These are phyloP conservation scores for Fusarium subglutinans DNA, from an alignment of 2,329 filamentous ascomycete species.

Conservation along the genomic window DNA sequence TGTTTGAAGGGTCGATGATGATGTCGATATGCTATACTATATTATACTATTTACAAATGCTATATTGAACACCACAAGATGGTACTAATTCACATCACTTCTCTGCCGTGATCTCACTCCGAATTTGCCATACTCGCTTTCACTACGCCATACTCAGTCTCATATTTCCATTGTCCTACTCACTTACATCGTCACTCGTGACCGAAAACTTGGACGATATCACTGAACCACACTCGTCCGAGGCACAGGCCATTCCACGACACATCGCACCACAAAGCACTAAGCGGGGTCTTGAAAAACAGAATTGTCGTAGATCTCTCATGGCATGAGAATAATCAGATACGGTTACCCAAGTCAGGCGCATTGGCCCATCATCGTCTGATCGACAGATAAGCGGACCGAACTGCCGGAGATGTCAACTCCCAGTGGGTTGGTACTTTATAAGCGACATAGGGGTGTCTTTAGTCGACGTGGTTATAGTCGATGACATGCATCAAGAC, in stretches of 20 bases:
- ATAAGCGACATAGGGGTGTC: background rate
- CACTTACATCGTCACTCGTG: background rate
- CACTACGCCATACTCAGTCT: background rate
- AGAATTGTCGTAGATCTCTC: background rate
- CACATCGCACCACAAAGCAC: slow-evolving; percentile 1
- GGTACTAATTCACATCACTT: slow-evolving; percentile 4
- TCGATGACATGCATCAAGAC: background rate
- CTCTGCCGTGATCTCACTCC: background rate
- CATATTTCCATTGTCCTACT: background rate
- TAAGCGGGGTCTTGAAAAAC: background rate
- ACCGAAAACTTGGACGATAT: background rate
- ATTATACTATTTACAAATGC: slow-evolving; percentile 14
- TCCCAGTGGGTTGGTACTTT: background rate
- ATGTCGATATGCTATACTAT: slow-evolving; percentile 20
- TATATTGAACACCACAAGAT: slow-evolving; percentile 23
- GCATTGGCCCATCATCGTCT: slow-evolving; percentile 1
- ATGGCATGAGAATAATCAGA: background rate
- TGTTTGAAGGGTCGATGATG: slow-evolving; percentile 1
- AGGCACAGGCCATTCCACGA: slow-evolving; percentile 18
- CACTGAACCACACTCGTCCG: background rate
- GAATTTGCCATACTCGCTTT: background rate
- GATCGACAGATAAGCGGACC: slow-evolving; percentile 12
- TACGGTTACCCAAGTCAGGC: background rate
- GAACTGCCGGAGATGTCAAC: background rate
- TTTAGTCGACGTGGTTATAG: background rate